These are phyloP conservation scores for Nakazawaea ernobii DNA, from an alignment of 805 yeast species.

Conservation along the genomic window DNA sequence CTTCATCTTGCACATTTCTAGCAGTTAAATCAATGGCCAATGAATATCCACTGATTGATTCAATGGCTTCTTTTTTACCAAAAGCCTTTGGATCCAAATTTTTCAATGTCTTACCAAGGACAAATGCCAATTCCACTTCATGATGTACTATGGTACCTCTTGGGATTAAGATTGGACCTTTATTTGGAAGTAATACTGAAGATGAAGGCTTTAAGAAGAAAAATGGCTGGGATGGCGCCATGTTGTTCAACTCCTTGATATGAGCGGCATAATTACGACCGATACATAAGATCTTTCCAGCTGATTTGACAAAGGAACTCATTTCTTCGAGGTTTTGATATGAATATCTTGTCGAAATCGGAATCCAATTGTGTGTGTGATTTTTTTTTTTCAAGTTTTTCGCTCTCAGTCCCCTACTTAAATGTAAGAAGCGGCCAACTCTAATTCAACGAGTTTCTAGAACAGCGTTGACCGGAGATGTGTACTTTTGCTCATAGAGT, in stretches of 20 bases:
- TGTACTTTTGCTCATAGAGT: too few species aligned
- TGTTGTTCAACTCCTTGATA: constrained; percentile 80
- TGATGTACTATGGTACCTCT: constrained; percentile 78
- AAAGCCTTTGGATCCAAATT: constrained; percentile 54
- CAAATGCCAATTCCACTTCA: constrained; percentile 86
- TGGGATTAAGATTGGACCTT: constrained; percentile 82
- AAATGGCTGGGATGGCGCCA: constrained; percentile 80
- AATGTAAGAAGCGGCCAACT: background rate
- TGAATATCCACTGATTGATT: constrained; percentile 80
- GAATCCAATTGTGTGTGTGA: background rate
- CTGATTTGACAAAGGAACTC: constrained; percentile 44
- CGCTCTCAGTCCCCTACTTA: too few species aligned
- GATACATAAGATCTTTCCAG: constrained; percentile 83
- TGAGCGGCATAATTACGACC: constrained; percentile 98
- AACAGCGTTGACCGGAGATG: background rate
- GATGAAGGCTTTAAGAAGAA: constrained; percentile 89
- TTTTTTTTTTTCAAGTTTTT: too few species aligned
- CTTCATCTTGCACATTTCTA: constrained; percentile 91
- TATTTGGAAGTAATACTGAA: constrained; percentile 56
- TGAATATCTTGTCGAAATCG: background rate
- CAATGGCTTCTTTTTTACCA: constrained; percentile 61
- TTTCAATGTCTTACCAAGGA: constrained; percentile 58
- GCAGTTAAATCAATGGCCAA: constrained; percentile 93
- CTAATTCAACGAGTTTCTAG: background rate
- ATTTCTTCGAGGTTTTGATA: background rate